phyloP scores from a whole-genome alignment of 805 yeast genomes.

The Zygosaccharomyces lentus region DNA sequence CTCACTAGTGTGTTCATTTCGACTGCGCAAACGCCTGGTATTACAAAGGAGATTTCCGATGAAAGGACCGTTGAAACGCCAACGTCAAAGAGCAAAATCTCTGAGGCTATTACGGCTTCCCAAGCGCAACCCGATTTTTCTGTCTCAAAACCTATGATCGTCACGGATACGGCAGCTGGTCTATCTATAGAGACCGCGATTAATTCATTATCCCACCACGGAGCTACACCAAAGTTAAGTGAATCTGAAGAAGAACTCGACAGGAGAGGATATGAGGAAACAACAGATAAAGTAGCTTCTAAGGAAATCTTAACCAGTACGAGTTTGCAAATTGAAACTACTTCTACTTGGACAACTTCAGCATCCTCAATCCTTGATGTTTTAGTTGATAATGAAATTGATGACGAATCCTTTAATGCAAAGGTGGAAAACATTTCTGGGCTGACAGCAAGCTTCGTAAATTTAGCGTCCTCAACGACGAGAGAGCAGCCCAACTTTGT shows the following conservation, averaged over 20 bases:
- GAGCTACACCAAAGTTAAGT: conserved; percentile 2
- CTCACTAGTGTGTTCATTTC: too few relatives aligned
- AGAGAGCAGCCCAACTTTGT: neutral
- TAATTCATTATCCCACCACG: conserved; percentile 2
- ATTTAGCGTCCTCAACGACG: neutral
- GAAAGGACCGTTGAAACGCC: neutral
- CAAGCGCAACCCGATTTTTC: neutral
- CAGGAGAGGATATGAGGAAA: neutral
- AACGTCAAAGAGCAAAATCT: neutral
- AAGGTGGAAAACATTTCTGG: neutral
- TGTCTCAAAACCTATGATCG: too few relatives aligned
- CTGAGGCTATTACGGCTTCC: neutral
- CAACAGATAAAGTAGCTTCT: neutral
- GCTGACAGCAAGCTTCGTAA: neutral
- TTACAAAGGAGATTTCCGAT: neutral
- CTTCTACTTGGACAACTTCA: neutral
- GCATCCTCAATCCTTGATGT: neutral
- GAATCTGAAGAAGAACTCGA: neutral
- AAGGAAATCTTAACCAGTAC: neutral
- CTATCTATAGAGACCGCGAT: neutral
- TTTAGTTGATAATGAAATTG: neutral
- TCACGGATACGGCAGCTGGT: neutral
- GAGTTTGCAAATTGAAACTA: neutral
- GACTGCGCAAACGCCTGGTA: neutral
- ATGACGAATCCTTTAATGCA: too few relatives aligned